Base-by-base conservation (phyloP, 129 eudicot genomes). In the Helichrysum umbraculigerum region DNA sequence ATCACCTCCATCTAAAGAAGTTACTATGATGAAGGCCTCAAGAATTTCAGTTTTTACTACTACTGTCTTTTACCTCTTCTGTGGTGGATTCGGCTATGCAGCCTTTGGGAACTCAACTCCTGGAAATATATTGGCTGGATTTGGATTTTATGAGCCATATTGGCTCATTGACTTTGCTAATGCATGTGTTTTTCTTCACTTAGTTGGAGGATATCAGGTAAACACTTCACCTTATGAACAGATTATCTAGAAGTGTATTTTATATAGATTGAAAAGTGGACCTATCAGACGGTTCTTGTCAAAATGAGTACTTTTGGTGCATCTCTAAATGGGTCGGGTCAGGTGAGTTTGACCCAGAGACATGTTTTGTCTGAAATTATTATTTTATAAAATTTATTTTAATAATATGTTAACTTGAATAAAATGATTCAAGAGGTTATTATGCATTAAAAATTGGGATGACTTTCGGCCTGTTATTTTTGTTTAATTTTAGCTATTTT, bases 121-220 rank as follows among this genome's bases (percentile, higher is more conserved):
- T 1, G 96, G 98, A 58, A 92, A 92, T 74, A 86, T 90, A 79
- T 77, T 92, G 75, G 88, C 94, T 3, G 98, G 98, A 20, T 89
- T 91, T 62, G 96, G 97, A 20, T 90, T 92, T 76, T 90, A 92
- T 47, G 96, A 92, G 70, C 98, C 98, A 0, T 90, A 86, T 57
- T 86, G 96, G 95, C 91, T 92, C 70, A 62, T 92, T 5, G 89
- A 92, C 82, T 79, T 92, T 14, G 88, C 98, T 17, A 92, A 92
- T 74, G 98, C 88, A n/a, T 88, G 96, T 70, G 78, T 90, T 56
- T 78, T 85, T 76, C 81, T 92, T 51, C 98, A 92, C 74, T 82
- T 92, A 10, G 80, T 90, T 67, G 98, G 98, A 57, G 98, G 90
- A 64, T 92, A 87, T 83, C 98, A 92, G 94, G 96, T 92, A 79